phyloP scores from a whole-genome alignment of 2,329 filamentous ascomycete genomes.

The Pseudohalonectria lignicola region DNA sequence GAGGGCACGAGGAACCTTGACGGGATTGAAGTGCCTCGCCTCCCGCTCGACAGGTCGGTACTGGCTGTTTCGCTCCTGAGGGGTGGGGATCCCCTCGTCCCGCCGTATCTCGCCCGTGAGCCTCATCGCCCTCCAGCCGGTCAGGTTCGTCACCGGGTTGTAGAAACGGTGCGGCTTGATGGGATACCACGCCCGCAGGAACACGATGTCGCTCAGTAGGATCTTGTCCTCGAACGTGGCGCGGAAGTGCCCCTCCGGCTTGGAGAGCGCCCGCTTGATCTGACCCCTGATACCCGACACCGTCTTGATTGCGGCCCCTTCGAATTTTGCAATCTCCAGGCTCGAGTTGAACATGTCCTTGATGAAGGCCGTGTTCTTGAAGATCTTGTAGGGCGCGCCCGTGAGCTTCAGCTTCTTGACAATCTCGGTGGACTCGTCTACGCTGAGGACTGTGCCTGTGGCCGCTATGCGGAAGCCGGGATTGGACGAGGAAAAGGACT shows the following conservation, averaged over 20 bases:
- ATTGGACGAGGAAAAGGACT: conserved; percentile 73
- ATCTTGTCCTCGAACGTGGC: conserved; percentile 99
- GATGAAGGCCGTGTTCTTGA: conserved; percentile 98
- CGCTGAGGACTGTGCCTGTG: conserved; percentile 84
- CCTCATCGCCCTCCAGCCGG: conserved; percentile 91
- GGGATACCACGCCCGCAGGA: conserved; percentile 93
- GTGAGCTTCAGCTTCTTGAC: conserved; percentile 94
- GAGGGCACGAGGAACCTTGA: conserved; percentile 66
- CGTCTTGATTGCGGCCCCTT: conserved; percentile 89
- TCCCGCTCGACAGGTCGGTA: conserved; percentile 63
- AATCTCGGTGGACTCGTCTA: conserved; percentile 93
- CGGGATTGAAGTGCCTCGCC: conserved; percentile 66
- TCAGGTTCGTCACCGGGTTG: conserved; percentile 87
- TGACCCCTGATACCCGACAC: conserved; percentile 93
- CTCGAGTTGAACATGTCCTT: conserved; percentile 95
- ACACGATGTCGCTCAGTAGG: conserved; percentile 91
- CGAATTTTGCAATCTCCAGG: conserved; percentile 95
- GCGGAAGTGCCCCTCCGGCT: conserved; percentile 91
- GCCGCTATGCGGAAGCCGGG: conserved; percentile 91
- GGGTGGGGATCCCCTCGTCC: conserved; percentile 63
- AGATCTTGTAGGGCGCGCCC: conserved; percentile 76
- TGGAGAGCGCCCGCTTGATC: conserved; percentile 89
- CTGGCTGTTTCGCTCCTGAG: conserved; percentile 70
- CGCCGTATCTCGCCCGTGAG: conserved; percentile 85
- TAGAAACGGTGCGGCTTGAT: conserved; percentile 94